Base-by-base conservation (phyloP, 805 yeast species). In the Candida koratica region DNA sequence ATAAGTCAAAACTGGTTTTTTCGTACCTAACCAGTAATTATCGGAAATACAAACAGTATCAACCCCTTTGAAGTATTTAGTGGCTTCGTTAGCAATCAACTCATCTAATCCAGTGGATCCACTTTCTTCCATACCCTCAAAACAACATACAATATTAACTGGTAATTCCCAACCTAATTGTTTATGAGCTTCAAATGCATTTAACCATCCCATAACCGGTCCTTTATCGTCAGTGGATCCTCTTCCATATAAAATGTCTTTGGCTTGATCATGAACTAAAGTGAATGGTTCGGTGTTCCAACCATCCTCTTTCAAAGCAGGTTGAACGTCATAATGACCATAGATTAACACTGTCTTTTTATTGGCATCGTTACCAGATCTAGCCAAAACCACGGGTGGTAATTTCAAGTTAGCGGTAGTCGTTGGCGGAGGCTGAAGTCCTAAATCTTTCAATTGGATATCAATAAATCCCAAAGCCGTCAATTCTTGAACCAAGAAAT, bases 41-140 rank as follows among this genome's bases (percentile, higher is more conserved):
- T 93, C 99, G 37, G 93, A 81, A 51, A 93, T 93, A 59, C 97
- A 88, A 35, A 89, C 96, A 24, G 96, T 88, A 57, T 90, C 95
- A 33, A 89, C 95, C 27, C 77, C 81, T 59, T 83, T 80, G 72
- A 93, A 93, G 63, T 87, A 93, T 25, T 63, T 60, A 36, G 73
- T 60, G 37, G 95, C 89, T 67, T 93, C 97, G 27, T 68, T 61
- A 34, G 79, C 81, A 53, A 93, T 83, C 52, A 93, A 75, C 23
- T 69, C 79, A 49, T 90, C 98, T 46, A 93, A 74, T 23, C 97
- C 97, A 34, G 86, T 63, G 22, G 96, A 87, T 16, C 99, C 99
- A 45, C 89, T 80, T 67, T 93, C 99, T 67, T 93, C 99, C 99
- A 93, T 93, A 43, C 98, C 97, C 67, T 93, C 99, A 53, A 93